These are phyloP conservation scores for Tricholoma flavovirens DNA, from an alignment of 768 basidiomycete genomes.

Conservation along the genomic window DNA sequence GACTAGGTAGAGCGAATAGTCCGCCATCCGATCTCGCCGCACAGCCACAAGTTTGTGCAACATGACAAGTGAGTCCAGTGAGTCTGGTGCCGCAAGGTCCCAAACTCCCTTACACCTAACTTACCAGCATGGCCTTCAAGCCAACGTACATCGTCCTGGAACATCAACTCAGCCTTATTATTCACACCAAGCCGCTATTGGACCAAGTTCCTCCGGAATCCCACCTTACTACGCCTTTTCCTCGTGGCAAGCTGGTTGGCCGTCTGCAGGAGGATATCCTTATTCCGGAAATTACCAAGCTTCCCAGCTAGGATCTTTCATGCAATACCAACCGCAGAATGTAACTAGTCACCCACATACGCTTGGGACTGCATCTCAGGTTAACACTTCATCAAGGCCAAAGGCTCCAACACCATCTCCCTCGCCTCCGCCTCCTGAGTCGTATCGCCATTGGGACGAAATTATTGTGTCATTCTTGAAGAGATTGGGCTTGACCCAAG, in stretches of 20 bases:
- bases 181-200: background rate
- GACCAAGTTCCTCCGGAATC: background rate
- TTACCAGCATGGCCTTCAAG: background rate
- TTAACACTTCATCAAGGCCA: conserved; percentile 2
- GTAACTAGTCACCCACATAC: background rate
- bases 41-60: no score
- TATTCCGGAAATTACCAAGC: conserved; percentile 4
- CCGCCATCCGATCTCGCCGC: conserved; percentile 32
- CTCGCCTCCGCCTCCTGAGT: conserved; percentile 30
- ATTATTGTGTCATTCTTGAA: conserved; percentile 48
- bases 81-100: background rate
- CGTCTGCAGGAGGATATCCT: background rate
- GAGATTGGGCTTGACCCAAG: conserved; percentile 50
- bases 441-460: conserved; percentile 57
- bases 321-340: conserved; percentile 3
- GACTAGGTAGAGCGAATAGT: conserved; percentile 82
- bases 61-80: conserved; percentile 1
- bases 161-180: conserved; percentile 1
- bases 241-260: conserved; percentile 10
- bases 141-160: background rate
- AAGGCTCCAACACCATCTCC: conserved; percentile 27
- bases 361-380: conserved; percentile 2
- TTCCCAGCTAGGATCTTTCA: conserved; percentile 1
- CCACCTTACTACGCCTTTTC: conserved; percentile 10
- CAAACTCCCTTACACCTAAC: background rate